Percentiles rank a stretch among this genome's conserved stretches.
Conservation (phyloP, 75 land plant genomes). For the Azolla pinnata region DNA sequence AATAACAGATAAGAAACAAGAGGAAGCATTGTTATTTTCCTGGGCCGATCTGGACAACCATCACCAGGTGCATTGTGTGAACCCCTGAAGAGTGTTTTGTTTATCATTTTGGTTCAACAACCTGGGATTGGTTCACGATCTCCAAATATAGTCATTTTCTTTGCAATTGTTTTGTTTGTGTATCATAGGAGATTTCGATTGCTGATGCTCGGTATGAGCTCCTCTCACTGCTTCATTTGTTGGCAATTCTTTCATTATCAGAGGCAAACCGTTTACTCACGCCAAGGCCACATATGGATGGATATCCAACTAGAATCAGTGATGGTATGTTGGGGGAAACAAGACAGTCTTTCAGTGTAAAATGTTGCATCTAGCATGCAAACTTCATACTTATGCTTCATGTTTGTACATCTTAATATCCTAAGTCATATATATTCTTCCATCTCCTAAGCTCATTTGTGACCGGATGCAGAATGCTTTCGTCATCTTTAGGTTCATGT, state of each 20-base stretch:
- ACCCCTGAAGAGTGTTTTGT: not conserved
- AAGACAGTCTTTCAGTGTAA: not conserved
- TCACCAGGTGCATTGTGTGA: constrained; percentile 40
- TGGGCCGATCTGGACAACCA: constrained; percentile 85
- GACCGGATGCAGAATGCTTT: too few relatives aligned
- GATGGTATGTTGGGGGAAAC: constrained; percentile 42
- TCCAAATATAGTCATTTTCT: not conserved
- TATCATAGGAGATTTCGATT: constrained; percentile 61
- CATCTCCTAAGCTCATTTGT: too few relatives aligned
- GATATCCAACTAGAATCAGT: constrained; percentile 57
- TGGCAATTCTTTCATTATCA: constrained; percentile 63
- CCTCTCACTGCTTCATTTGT: constrained; percentile 75
- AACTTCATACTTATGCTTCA: not conserved
- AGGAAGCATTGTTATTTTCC: constrained; percentile 53
- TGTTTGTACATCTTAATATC: not conserved
- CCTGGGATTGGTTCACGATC: not conserved
- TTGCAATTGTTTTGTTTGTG: not conserved
- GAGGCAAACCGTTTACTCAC: constrained; percentile 71
- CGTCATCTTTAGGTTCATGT: too few relatives aligned
- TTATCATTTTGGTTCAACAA: not conserved
- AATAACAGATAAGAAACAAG: constrained; percentile 12
- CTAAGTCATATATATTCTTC: constrained; percentile 4
- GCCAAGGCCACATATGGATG: constrained; percentile 61
- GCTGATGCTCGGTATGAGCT: constrained; percentile 80
- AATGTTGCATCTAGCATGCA: too few relatives aligned